Percentiles rank a stretch among this genome's conserved stretches.
Conservation (phyloP, 257 asterid genomes). For the Marsdenia floribunda region DNA sequence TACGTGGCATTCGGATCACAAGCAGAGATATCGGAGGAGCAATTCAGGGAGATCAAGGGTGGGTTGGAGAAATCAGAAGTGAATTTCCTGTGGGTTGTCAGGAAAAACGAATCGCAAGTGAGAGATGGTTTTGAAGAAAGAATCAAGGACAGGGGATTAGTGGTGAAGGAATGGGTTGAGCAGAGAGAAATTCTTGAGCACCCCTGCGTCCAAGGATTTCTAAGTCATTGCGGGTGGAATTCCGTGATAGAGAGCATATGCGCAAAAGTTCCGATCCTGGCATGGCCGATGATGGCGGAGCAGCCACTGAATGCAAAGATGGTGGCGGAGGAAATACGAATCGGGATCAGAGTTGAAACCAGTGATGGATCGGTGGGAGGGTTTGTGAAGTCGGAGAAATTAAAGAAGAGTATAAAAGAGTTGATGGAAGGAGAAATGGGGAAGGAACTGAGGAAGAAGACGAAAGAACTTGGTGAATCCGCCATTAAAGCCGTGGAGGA, state of each 20-base stretch:
- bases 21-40: conserved; percentile 42
- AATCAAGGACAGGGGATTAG: conserved; percentile 38
- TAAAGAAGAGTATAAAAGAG: conserved; percentile 37
- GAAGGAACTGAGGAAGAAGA: conserved; percentile 32
- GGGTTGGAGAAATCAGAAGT: conserved; percentile 45
- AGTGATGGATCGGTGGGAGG: conserved; percentile 50
- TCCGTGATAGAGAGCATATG: conserved; percentile 66
- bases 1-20: conserved; percentile 81
- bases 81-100: conserved; percentile 59
- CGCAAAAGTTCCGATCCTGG: conserved; percentile 59
- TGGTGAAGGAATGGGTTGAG: conserved; percentile 71
- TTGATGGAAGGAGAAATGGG: conserved; percentile 59
- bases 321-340: conserved; percentile 44
- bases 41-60: conserved; percentile 39
- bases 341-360: conserved; percentile 36
- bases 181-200: conserved; percentile 54
- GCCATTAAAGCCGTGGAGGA: conserved; percentile 44
- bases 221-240: conserved; percentile 81
- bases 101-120: conserved; percentile 13
- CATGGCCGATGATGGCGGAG: conserved; percentile 90
- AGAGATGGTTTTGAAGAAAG: conserved; percentile 27
- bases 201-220: conserved; percentile 40
- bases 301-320: conserved; percentile 56
- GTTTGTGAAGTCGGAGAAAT: conserved; percentile 42
- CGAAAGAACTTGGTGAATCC: conserved; percentile 30